Conservation (phyloP, 495 filamentous ascomycete genomes). For the Neurospora pannonica region DNA sequence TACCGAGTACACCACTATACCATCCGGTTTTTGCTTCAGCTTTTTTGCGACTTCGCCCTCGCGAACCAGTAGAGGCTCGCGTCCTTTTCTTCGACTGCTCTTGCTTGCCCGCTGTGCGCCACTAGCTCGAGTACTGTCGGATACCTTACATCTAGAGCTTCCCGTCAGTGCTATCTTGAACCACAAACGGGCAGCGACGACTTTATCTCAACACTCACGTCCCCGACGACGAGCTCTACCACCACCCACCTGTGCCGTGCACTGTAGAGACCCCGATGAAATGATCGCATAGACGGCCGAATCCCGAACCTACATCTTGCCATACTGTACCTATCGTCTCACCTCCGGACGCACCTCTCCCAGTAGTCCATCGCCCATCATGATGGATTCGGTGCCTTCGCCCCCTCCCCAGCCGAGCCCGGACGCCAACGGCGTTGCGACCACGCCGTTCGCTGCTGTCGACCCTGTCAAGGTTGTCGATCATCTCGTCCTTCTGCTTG, state of each 20-base stretch:
- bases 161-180: background rate
- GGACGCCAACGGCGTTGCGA: slow-evolving; percentile 32
- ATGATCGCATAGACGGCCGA: background rate
- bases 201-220: background rate
- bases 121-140: background rate
- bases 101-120: background rate
- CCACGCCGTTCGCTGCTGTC: slow-evolving; percentile 35
- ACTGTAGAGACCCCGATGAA: background rate
- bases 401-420: slow-evolving; percentile 28
- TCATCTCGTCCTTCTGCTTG: slow-evolving; percentile 67
- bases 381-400: slow-evolving; percentile 40
- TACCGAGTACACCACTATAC: background rate
- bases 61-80: background rate
- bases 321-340: background rate
- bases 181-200: background rate
- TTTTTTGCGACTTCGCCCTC: background rate
- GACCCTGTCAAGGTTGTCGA: slow-evolving; percentile 55
- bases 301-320: background rate
- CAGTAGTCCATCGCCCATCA: slow-evolving; percentile 2
- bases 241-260: background rate
- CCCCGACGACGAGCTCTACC: background rate
- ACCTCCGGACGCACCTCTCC: background rate
- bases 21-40: background rate
- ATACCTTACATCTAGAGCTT: background rate
- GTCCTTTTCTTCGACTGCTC: background rate